These are phyloP conservation scores for Penicillium sp. DNA, from an alignment of 2,329 filamentous ascomycete species.

Conservation along the genomic window DNA sequence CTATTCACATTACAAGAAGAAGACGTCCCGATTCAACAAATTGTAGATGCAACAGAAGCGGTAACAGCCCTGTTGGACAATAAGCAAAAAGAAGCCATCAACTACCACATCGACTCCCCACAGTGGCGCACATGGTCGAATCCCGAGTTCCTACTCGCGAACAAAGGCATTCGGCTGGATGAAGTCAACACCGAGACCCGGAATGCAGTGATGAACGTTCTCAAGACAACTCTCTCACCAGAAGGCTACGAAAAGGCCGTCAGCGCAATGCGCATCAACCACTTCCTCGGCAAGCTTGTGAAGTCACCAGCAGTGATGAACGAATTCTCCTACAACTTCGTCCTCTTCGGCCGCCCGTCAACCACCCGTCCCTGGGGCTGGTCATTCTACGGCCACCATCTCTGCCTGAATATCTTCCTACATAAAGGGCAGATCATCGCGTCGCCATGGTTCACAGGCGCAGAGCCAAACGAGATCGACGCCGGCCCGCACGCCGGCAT, in stretches of 20 bases:
- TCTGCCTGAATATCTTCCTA: constrained; percentile 70
- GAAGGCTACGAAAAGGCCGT: constrained; percentile 71
- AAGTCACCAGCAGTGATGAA: constrained; percentile 64
- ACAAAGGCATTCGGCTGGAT: constrained; percentile 70
- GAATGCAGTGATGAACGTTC: constrained; percentile 53
- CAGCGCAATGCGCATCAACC: constrained; percentile 70
- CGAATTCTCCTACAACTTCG: constrained; percentile 73
- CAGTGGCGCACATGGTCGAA: constrained; percentile 73
- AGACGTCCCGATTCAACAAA: constrained; percentile 56
- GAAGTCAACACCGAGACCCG: constrained; percentile 52
- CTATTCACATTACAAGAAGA: constrained; percentile 64
- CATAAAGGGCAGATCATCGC: constrained; percentile 64
- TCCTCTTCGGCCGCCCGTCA: constrained; percentile 65
- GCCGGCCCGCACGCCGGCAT: constrained; percentile 61
- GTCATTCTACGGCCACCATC: constrained; percentile 74
- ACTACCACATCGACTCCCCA: constrained; percentile 64
- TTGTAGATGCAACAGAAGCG: constrained; percentile 52
- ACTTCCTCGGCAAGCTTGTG: constrained; percentile 69
- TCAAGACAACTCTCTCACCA: constrained; percentile 60
- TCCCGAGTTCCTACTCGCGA: constrained; percentile 67
- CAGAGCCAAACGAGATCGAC: constrained; percentile 75
- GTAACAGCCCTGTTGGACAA: constrained; percentile 50
- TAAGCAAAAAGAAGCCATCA: constrained; percentile 50
- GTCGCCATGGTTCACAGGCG: constrained; percentile 74
- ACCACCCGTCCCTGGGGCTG: constrained; percentile 64